Conservation (phyloP, 164 flowering plant species). For the Buxus sempervirens region DNA sequence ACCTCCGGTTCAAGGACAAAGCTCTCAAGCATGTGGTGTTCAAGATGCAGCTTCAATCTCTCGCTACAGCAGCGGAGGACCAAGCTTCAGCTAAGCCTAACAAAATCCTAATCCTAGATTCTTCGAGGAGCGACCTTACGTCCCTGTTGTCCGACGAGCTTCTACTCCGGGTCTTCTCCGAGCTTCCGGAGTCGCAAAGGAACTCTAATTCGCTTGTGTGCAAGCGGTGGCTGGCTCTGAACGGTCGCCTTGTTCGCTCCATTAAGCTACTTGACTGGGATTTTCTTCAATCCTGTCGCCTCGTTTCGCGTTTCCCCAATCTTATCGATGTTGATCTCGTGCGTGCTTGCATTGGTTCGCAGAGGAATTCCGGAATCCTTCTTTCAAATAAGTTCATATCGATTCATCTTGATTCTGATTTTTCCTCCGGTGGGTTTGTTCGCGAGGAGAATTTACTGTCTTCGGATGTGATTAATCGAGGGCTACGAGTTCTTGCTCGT, state of each 20-base stretch:
- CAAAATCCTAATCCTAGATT: constrained; percentile 18
- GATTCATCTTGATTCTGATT: constrained; percentile 22
- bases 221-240: constrained; percentile 26
- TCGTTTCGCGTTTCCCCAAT: constrained; percentile 45
- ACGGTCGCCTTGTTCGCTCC: constrained; percentile 17
- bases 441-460: constrained; percentile 32
- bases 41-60: constrained; percentile 33
- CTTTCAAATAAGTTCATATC: constrained; percentile 24
- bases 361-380: constrained; percentile 26
- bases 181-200: constrained; percentile 19
- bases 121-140: constrained; percentile 17
- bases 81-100: not conserved
- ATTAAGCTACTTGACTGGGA: constrained; percentile 29
- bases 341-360: constrained; percentile 29
- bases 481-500: constrained; percentile 48
- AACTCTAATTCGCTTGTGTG: constrained; percentile 23
- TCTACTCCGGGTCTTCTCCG: constrained; percentile 22
- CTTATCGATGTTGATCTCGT: constrained; percentile 39
- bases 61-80: not conserved
- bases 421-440: constrained; percentile 21
- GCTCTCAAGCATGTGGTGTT: constrained; percentile 31
- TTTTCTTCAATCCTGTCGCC: constrained; percentile 29
- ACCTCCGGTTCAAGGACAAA: constrained; percentile 26
- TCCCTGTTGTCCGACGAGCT: constrained; percentile 22
- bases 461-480: constrained; percentile 40